Percentiles rank a stretch among this genome's conserved stretches.
Evolutionary conservation across 2,329 filamentous ascomycete species (phyloP).

Genomic region (Exophiala sp.): DNA sequence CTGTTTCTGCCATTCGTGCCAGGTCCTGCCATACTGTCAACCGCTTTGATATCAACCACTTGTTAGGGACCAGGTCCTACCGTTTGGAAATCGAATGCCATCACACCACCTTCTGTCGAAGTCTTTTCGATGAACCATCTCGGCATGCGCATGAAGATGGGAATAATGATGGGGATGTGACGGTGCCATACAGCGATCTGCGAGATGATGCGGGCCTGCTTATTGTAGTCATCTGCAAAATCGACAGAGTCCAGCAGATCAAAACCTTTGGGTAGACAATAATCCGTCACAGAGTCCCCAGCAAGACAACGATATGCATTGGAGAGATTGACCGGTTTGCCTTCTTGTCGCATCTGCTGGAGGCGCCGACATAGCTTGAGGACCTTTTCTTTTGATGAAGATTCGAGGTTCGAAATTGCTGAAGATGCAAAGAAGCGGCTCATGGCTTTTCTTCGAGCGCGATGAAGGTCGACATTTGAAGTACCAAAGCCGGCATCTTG

Average conservation of each 20-base stretch:
- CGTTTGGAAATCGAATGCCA: conserved; percentile 25
- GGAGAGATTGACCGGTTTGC: conserved; percentile 23
- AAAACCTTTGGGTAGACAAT: conserved; percentile 24
- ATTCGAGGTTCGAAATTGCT: conserved; percentile 20
- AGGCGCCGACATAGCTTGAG: conserved; percentile 23
- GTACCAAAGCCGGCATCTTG: conserved; percentile 34
- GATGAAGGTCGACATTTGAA: conserved; percentile 33
- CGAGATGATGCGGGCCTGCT: conserved; percentile 20
- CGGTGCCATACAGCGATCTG: conserved; percentile 25
- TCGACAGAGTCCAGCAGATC: conserved; percentile 24
- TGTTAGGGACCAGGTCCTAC: conserved; percentile 9
- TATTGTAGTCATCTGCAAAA: conserved; percentile 26
- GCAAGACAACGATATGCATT: conserved; percentile 26
- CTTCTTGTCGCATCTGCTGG: conserved; percentile 15
- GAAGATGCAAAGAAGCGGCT: conserved; percentile 37
- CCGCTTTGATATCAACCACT: background rate
- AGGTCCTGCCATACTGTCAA: conserved; percentile 14
- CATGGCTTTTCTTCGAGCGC: conserved; percentile 33
- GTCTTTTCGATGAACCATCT: conserved; percentile 21
- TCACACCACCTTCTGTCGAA: conserved; percentile 20
- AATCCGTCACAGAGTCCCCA: conserved; percentile 27
- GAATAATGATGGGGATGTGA: conserved; percentile 26
- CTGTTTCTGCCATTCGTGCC: conserved; percentile 14
- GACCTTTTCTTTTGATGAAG: conserved; percentile 19
- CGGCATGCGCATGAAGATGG: conserved; percentile 24